phyloP scores from a whole-genome alignment of 495 filamentous ascomycete species.

The Cairneyella variabilis region DNA sequence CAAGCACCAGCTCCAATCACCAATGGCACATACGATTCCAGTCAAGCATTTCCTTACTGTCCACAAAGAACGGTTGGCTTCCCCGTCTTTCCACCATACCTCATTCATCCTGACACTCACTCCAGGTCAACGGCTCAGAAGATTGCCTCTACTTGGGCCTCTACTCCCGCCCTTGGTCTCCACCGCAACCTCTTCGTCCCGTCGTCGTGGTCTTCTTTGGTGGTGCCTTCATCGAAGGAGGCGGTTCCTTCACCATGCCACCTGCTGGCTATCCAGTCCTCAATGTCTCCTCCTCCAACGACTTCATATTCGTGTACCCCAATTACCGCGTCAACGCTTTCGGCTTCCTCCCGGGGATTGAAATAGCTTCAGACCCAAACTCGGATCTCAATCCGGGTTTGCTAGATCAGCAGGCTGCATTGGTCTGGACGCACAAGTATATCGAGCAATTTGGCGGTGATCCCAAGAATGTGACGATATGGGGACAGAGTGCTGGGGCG shows the following conservation, averaged over 20 bases:
- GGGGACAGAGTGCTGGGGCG: slow-evolving; percentile 68
- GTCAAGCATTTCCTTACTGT: slow-evolving; percentile 54
- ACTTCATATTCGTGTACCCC: slow-evolving; percentile 57
- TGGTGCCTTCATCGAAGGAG: slow-evolving; percentile 58
- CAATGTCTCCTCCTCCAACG: slow-evolving; percentile 40
- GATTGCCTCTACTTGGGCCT: slow-evolving; percentile 49
- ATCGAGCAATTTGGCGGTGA: slow-evolving; percentile 71
- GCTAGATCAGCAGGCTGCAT: slow-evolving; percentile 62
- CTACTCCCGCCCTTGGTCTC: slow-evolving; percentile 50
- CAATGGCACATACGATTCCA: slow-evolving; percentile 51
- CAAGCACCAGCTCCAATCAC: slow-evolving; percentile 36
- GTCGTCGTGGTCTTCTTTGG: slow-evolving; percentile 60
- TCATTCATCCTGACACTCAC: neutral
- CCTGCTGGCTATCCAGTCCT: slow-evolving; percentile 54
- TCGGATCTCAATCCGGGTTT: slow-evolving; percentile 64
- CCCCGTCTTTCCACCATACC: neutral
- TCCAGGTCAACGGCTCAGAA: slow-evolving; percentile 47
- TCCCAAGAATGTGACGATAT: slow-evolving; percentile 59
- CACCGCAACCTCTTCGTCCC: slow-evolving; percentile 38
- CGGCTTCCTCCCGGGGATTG: slow-evolving; percentile 54
- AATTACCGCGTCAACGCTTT: slow-evolving; percentile 66
- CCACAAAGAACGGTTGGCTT: slow-evolving; percentile 44
- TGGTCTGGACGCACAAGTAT: slow-evolving; percentile 68
- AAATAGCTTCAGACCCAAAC: slow-evolving; percentile 41
- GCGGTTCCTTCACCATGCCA: slow-evolving; percentile 48